Evolutionary conservation across 2,329 filamentous ascomycete species (phyloP).

Genomic region (Fusarium subtropicale): DNA sequence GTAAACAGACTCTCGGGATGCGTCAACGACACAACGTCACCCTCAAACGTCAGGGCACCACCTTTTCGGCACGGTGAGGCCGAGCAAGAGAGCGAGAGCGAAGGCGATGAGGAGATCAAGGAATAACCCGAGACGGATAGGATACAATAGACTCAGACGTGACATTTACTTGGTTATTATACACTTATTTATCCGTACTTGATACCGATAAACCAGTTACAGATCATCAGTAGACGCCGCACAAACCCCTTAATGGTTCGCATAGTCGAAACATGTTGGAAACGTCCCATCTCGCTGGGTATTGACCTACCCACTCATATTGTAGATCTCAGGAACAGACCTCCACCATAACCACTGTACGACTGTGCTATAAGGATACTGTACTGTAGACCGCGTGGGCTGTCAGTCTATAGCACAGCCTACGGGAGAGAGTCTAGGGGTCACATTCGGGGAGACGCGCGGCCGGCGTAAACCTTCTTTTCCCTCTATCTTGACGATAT

Average conservation of each 20-base stretch:
- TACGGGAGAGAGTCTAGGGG: background rate
- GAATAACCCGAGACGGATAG: slow-evolving; percentile 4
- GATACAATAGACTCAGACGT: background rate
- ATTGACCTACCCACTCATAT: background rate
- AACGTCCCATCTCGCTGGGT: slow-evolving; percentile 3
- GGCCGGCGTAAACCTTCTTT: slow-evolving; percentile 9
- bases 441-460: slow-evolving; percentile 12
- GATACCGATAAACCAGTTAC: background rate
- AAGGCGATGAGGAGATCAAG: background rate
- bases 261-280: slow-evolving; percentile 21
- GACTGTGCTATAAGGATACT: background rate
- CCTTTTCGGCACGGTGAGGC: slow-evolving; percentile 33
- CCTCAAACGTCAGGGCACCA: slow-evolving; percentile 36
- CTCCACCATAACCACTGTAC: background rate
- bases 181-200: background rate
- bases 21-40: slow-evolving; percentile 30
- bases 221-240: slow-evolving; percentile 7
- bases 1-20: slow-evolving; percentile 29
- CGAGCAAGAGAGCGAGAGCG: slow-evolving; percentile 12
- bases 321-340: background rate
- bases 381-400: background rate
- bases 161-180: background rate
- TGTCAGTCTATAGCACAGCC: background rate
- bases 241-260: slow-evolving; percentile 14
- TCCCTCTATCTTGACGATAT: background rate